Percentiles rank a stretch among this genome's conserved stretches.
Evolutionary conservation across 805 yeast species (phyloP).

Genomic region (Diddensiella transvaalensis): DNA sequence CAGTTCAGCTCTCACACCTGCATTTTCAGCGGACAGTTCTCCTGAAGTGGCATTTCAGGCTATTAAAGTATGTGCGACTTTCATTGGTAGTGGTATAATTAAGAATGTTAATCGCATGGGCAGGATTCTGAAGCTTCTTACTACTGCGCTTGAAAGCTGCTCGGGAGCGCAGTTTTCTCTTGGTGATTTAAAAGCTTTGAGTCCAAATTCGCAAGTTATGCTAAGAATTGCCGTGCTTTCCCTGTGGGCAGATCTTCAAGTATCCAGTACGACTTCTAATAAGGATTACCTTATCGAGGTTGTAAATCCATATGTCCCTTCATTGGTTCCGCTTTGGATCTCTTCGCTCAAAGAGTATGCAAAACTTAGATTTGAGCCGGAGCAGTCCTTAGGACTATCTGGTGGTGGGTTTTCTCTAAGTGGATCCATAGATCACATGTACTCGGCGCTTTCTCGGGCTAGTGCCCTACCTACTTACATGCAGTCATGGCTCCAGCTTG

Average conservation of each 20-base stretch:
- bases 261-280: slow-evolving; percentile 24
- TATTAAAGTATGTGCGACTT: slow-evolving; percentile 69
- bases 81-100: slow-evolving; percentile 60
- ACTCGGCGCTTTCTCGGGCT: slow-evolving; percentile 34
- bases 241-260: slow-evolving; percentile 42
- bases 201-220: slow-evolving; percentile 36
- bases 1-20: slow-evolving; percentile 82
- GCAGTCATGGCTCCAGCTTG: slow-evolving; percentile 70
- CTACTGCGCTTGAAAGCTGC: slow-evolving; percentile 60
- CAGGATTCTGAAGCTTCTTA: slow-evolving; percentile 61
- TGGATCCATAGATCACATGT: slow-evolving; percentile 34
- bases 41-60: slow-evolving; percentile 75
- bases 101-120: slow-evolving; percentile 44
- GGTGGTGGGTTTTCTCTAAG: slow-evolving; percentile 18
- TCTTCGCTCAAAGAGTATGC: slow-evolving; percentile 71
- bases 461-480: slow-evolving; percentile 47
- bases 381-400: slow-evolving; percentile 23
- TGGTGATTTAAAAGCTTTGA: slow-evolving; percentile 35
- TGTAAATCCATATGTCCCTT: slow-evolving; percentile 48
- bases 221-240: slow-evolving; percentile 37
- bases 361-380: slow-evolving; percentile 53
- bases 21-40: slow-evolving; percentile 70
- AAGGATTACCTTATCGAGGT: slow-evolving; percentile 37
- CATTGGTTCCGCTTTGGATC: slow-evolving; percentile 77
- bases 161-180: slow-evolving; percentile 34